phyloP scores from a whole-genome alignment of 495 filamentous ascomycete genomes.

The Filosporella fistucella region DNA sequence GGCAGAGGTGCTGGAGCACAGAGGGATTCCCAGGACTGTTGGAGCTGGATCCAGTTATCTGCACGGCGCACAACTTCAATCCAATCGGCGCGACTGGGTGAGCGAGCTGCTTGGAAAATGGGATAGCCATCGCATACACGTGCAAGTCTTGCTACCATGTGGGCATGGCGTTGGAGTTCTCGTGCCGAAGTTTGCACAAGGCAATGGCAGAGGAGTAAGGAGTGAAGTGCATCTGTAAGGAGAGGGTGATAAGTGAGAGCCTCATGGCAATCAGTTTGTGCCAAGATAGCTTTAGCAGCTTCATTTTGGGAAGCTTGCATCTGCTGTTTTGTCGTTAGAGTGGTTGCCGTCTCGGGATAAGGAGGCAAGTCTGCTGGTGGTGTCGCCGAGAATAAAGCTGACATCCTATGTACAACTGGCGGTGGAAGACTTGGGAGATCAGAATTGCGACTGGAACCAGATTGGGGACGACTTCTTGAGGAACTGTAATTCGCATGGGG shows the following conservation, averaged over 20 bases:
- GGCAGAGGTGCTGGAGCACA: slow-evolving; percentile 65
- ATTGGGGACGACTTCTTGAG: slow-evolving; percentile 11
- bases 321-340: slow-evolving; percentile 20
- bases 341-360: slow-evolving; percentile 42
- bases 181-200: slow-evolving; percentile 70
- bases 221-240: slow-evolving; percentile 69
- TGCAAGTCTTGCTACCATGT: slow-evolving; percentile 71
- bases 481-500: slow-evolving; percentile 11
- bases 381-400: slow-evolving; percentile 50
- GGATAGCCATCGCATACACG: slow-evolving; percentile 75
- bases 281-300: slow-evolving; percentile 22
- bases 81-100: slow-evolving; percentile 72
- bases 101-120: slow-evolving; percentile 68
- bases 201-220: slow-evolving; percentile 64
- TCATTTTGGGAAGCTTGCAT: slow-evolving; percentile 23
- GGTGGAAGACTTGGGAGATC: slow-evolving; percentile 24
- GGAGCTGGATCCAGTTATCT: slow-evolving; percentile 61
- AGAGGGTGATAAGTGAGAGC: slow-evolving; percentile 75
- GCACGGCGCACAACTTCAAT: slow-evolving; percentile 64
- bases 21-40: slow-evolving; percentile 61
- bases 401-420: slow-evolving; percentile 39
- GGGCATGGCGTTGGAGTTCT: slow-evolving; percentile 68
- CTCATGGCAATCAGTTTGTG: slow-evolving; percentile 44
- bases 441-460: slow-evolving; percentile 6
- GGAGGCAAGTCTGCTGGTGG: slow-evolving; percentile 52